Base-by-base conservation (phyloP, 768 basidiomycete genomes). In the Tephrocybe rancida region DNA sequence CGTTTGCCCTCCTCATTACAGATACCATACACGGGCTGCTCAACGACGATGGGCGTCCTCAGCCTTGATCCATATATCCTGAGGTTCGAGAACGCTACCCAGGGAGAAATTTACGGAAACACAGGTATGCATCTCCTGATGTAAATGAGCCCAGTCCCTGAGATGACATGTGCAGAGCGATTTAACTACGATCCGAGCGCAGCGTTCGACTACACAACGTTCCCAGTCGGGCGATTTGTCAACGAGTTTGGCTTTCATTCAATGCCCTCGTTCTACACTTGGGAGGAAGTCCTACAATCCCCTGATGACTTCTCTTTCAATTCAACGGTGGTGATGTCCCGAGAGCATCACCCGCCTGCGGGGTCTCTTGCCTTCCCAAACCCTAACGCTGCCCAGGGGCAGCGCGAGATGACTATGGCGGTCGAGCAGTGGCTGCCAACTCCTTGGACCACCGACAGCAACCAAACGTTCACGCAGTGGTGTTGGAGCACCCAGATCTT, bases 171-270 rank as follows among this genome's bases (percentile, higher is more conserved):
- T 35, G 2, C 35, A 83, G 83, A 84, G 56, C 77, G 79, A 22
- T 85, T 79, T 65, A 80, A 83, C 59, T 84, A 84, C 57, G 77
- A 81, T 56, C 77, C 77, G 4, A 67, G 68, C 2, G 68, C 71
- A 42, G 82, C 83, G 0, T 84, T 85, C 64, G 74, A 82, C 54
- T 77, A 82, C 52, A 73, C 70, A 48, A 80, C 81, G 0, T 85
- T 73, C 58, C 82, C 82, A 11, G 72, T 80, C 38, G 42, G 25
- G 47, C 76, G 83, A 38, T 84, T 83, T 50, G 72, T 83, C 38
- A 84, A 84, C 55, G 83, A 85, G 56, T 84, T 84, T 50, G 82
- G 82, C 78, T 84, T 83, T 67, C 83, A 84, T 62, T 84, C 83
- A 0, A 81, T 83, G 78, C 83, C 83, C 4, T 84, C 82, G 0